phyloP scores from a whole-genome alignment of 345 rosid genomes.

The Brassica juncea region DNA sequence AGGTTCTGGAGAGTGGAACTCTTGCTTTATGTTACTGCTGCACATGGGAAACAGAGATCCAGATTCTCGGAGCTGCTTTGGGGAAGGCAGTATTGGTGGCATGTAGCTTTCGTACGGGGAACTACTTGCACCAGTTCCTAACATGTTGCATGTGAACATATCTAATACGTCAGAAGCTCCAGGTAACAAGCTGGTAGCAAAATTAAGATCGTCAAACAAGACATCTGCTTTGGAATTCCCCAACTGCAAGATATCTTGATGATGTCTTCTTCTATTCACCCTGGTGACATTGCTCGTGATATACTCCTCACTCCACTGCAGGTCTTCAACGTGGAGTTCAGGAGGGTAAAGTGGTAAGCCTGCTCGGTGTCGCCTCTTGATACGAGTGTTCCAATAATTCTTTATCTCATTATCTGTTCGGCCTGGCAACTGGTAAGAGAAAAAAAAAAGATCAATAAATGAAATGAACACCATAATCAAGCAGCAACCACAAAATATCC shows the following conservation, averaged over 20 bases:
- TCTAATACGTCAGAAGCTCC: constrained; percentile 67
- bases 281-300: constrained; percentile 39
- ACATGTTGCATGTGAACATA: constrained; percentile 55
- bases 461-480: background rate
- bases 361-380: constrained; percentile 91
- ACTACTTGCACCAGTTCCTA: constrained; percentile 55
- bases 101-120: constrained; percentile 45
- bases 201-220: constrained; percentile 65
- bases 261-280: constrained; percentile 54
- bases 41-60: constrained; percentile 49
- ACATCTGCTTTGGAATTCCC: constrained; percentile 62
- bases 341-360: constrained; percentile 97
- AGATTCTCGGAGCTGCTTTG: constrained; percentile 66
- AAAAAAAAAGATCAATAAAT: background rate
- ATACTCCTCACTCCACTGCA: constrained; percentile 59
- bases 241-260: constrained; percentile 57
- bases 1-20: constrained; percentile 51
- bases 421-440: constrained; percentile 73
- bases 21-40: constrained; percentile 50
- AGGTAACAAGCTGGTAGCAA: constrained; percentile 52
- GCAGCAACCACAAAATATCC: constrained; percentile 8
- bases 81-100: constrained; percentile 53
- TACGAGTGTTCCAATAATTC: constrained; percentile 97
- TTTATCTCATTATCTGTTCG: constrained; percentile 99
- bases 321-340: constrained; percentile 61